Conservation (phyloP, 1,139 yeast genomes). For the Pichia sp. region DNA sequence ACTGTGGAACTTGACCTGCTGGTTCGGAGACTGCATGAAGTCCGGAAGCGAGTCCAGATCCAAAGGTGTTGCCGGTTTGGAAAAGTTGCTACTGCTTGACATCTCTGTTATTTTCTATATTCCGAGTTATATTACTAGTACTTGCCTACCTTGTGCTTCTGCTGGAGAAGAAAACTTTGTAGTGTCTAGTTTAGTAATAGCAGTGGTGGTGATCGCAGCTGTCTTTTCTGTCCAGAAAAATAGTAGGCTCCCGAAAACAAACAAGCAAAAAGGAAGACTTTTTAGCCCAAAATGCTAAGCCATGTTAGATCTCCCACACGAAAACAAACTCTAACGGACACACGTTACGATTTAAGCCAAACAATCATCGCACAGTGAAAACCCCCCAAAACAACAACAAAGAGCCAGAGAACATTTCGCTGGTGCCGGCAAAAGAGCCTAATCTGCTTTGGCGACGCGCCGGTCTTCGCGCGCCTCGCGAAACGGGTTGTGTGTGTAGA, state of each 20-base stretch:
- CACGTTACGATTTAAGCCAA: background rate
- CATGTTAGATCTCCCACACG: no score
- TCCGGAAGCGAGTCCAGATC: slow-evolving; percentile 29
- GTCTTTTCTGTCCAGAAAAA: no score
- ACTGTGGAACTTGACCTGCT: slow-evolving; percentile 32
- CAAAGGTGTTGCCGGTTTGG: slow-evolving; percentile 8
- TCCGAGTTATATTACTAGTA: background rate
- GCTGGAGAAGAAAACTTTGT: no score
- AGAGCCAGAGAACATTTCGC: background rate
- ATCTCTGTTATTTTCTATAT: background rate
- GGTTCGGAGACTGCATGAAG: slow-evolving; percentile 28
- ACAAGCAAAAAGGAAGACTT: no score
- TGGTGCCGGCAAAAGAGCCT: background rate
- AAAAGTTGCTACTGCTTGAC: background rate
- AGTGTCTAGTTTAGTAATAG: no score
- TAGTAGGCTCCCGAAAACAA: no score
- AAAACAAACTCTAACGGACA: background rate
- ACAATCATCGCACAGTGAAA: background rate
- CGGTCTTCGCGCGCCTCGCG: background rate
- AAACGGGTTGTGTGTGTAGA: background rate
- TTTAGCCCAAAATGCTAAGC: no score
- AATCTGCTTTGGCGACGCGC: background rate
- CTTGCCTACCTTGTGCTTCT: no score
- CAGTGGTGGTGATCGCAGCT: no score
- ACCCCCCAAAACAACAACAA: background rate